A percentile compares a stretch with the other conserved stretches of the same genome.
Conservation (phyloP, 306 rosid genomes). For the Corylus americana region DNA sequence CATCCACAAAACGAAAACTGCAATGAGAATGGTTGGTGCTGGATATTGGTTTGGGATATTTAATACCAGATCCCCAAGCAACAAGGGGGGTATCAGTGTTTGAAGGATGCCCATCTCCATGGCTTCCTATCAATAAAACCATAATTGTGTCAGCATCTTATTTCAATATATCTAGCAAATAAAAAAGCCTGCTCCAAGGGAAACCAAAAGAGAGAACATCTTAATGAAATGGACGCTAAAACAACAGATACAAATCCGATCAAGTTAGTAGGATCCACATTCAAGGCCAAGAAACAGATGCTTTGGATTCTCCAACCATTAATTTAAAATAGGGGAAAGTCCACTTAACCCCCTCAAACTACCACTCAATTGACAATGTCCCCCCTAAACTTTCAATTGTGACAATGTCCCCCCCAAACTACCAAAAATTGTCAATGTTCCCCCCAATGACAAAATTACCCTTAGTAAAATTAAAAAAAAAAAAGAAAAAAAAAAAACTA, state of each 20-base stretch:
- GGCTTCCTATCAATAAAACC: constrained; percentile 66
- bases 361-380: too few species aligned
- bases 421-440: too few species aligned
- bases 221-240: background rate
- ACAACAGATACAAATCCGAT: background rate
- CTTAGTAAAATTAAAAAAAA: too few species aligned
- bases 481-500: too few species aligned
- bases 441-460: too few species aligned
- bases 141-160: constrained; percentile 9
- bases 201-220: background rate
- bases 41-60: constrained; percentile 67
- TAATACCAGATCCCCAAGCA: constrained; percentile 93
- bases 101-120: constrained; percentile 94
- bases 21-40: constrained; percentile 72
- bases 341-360: too few species aligned
- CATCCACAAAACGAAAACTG: constrained; percentile 72
- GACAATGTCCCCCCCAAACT: too few species aligned
- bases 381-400: too few species aligned
- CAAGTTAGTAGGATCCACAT: background rate
- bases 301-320: background rate
- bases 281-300: constrained; percentile 1
- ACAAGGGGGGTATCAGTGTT: constrained; percentile 95
- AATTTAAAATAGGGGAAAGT: background rate
- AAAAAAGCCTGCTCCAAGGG: background rate
- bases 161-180: constrained; percentile 18